A percentile compares a stretch with the other conserved stretches of the same genome.
Conservation (phyloP, 257 asterid genomes). For the Salvia hispanica region DNA sequence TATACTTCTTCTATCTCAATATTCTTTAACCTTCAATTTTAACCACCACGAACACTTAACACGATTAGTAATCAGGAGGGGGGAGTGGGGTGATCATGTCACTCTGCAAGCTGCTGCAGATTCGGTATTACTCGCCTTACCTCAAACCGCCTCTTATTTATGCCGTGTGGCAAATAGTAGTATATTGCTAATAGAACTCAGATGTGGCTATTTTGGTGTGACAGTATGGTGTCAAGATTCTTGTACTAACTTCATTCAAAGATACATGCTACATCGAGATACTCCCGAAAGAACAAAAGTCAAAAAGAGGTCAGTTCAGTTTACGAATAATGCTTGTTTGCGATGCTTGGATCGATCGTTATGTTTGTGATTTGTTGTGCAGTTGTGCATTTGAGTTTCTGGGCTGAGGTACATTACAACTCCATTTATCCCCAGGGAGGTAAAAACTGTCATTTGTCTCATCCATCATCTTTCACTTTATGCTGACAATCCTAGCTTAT, state of each 20-base stretch:
- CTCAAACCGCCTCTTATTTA: constrained; percentile 18
- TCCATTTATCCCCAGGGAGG: constrained; percentile 94
- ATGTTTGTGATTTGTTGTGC: constrained; percentile 33
- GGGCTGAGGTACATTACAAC: constrained; percentile 99
- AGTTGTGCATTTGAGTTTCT: constrained; percentile 86
- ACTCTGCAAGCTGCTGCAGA: constrained; percentile 98
- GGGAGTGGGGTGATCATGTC: constrained; percentile 99
- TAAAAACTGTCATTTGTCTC: constrained; percentile 32
- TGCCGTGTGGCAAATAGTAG: background rate
- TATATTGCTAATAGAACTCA: constrained; percentile 25
- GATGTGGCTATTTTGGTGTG: constrained; percentile 28
- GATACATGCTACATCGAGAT: constrained; percentile 96
- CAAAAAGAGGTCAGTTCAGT: constrained; percentile 65
- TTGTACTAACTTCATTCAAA: constrained; percentile 83
- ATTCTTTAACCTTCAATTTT: constrained; percentile 14
- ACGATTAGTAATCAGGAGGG: constrained; percentile 54
- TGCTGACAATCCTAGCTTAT: no score
- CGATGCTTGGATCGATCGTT: background rate
- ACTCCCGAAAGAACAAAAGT: constrained; percentile 76
- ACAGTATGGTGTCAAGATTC: constrained; percentile 90
- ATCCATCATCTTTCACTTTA: no score
- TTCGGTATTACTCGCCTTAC: constrained; percentile 53
- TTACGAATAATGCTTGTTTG: background rate
- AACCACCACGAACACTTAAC: constrained; percentile 23
- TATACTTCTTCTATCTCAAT: constrained; percentile 37